Percentiles rank a stretch among this genome's conserved stretches.
Conservation (phyloP, 208 protist species). For the Strigomonas galati region DNA sequence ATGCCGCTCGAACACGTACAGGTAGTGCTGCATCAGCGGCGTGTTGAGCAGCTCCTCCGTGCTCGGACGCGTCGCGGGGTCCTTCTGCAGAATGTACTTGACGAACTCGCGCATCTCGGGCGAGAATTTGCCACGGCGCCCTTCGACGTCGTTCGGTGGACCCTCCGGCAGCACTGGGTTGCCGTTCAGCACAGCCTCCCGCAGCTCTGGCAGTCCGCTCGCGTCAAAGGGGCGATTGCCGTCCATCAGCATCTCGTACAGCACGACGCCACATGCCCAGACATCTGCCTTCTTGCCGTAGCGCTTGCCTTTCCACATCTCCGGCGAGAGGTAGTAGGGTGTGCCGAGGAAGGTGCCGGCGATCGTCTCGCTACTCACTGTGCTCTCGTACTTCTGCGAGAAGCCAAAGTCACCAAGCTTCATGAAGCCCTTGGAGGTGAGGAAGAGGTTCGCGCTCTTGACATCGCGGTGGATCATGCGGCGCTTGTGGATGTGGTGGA, state of each 20-base stretch:
- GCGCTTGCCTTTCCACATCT: slow-evolving; percentile 83
- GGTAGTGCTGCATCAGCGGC: slow-evolving; percentile 79
- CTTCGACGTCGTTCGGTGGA: slow-evolving; percentile 21
- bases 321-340: slow-evolving; percentile 89
- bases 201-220: slow-evolving; percentile 50
- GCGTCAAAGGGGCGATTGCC: slow-evolving; percentile 72
- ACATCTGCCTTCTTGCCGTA: slow-evolving; percentile 90
- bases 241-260: slow-evolving; percentile 85
- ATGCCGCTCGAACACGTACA: slow-evolving; percentile 68
- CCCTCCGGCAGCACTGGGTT: slow-evolving; percentile 45
- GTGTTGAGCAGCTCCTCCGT: slow-evolving; percentile 69
- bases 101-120: slow-evolving; percentile 80
- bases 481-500: slow-evolving; percentile 84
- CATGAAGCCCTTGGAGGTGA: slow-evolving; percentile 78
- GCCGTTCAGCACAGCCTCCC: slow-evolving; percentile 44
- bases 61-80: slow-evolving; percentile 64
- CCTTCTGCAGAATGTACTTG: slow-evolving; percentile 45
- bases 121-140: slow-evolving; percentile 29
- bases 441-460: slow-evolving; percentile 88
- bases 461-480: slow-evolving; percentile 92
- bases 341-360: slow-evolving; percentile 89
- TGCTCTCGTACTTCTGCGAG: slow-evolving; percentile 85
- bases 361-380: slow-evolving; percentile 75
- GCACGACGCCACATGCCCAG: slow-evolving; percentile 80
- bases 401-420: slow-evolving; percentile 94